Evolutionary conservation across 169 alveolate genomes (phyloP).

Genomic region (Plasmodium fragile): DNA sequence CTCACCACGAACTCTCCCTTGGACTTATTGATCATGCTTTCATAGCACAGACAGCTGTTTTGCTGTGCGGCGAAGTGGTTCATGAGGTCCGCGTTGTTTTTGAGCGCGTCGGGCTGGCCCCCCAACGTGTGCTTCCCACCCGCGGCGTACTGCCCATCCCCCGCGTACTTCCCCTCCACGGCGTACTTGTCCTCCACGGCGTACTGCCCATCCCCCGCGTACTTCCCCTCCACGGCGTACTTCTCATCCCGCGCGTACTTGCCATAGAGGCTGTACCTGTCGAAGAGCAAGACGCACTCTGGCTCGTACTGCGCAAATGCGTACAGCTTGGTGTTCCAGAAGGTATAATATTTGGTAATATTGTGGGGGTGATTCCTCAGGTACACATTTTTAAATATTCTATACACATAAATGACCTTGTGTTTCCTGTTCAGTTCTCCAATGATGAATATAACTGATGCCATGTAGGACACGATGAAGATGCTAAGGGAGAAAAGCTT

Average conservation of each 20-base stretch:
- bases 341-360: conserved; percentile 69
- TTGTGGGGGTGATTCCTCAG: conserved; percentile 40
- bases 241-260: neutral
- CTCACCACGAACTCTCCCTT: conserved; percentile 66
- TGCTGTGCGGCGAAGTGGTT: conserved; percentile 10
- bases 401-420: conserved; percentile 45
- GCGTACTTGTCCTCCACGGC: neutral
- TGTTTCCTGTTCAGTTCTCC: conserved; percentile 33
- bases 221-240: neutral
- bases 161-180: neutral
- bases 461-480: conserved; percentile 30
- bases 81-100: conserved; percentile 32
- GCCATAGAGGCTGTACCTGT: conserved; percentile 49
- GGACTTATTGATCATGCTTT: conserved; percentile 41
- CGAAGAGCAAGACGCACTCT: conserved; percentile 61
- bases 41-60: conserved; percentile 43
- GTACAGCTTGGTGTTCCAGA: conserved; percentile 50
- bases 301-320: conserved; percentile 75
- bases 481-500: conserved; percentile 18
- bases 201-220: neutral
- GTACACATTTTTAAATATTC: conserved; percentile 68
- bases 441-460: conserved; percentile 44
- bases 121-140: neutral
- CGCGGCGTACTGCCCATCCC: neutral
- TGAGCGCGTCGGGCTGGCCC: neutral